A percentile compares a stretch with the other conserved stretches of the same genome.
Conservation (phyloP, 2,329 filamentous ascomycete genomes). For the Penicillium verrucosum region DNA sequence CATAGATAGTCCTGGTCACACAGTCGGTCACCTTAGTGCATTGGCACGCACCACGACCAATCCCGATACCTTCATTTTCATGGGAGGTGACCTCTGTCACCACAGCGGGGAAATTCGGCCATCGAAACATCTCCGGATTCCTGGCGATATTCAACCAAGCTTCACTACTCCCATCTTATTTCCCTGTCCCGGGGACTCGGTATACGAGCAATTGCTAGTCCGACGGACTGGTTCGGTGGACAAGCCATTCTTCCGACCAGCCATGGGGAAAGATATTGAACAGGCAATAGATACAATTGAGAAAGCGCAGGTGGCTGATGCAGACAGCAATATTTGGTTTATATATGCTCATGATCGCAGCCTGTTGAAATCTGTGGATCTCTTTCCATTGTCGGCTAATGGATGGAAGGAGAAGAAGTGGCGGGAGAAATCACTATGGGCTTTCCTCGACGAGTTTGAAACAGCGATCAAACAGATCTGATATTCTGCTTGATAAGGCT, state of each 20-base stretch:
- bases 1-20: conserved; percentile 31
- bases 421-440: conserved; percentile 21
- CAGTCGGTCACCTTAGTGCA: conserved; percentile 49
- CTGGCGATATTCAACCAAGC: background rate
- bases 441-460: conserved; percentile 21
- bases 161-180: conserved; percentile 28
- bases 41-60: conserved; percentile 43
- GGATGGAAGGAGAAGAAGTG: conserved; percentile 29
- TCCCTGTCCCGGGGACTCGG: background rate
- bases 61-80: conserved; percentile 47
- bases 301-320: conserved; percentile 28
- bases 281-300: background rate
- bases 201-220: conserved; percentile 5
- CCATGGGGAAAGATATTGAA: background rate
- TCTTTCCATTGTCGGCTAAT: conserved; percentile 31
- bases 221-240: background rate
- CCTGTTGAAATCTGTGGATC: conserved; percentile 21
- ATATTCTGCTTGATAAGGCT: background rate
- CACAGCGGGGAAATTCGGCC: conserved; percentile 48
- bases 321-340: conserved; percentile 29
- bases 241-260: conserved; percentile 1
- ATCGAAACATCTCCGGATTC: conserved; percentile 33
- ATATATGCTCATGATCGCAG: conserved; percentile 31
- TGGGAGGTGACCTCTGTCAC: conserved; percentile 51
- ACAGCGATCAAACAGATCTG: background rate